These are phyloP conservation scores for Apiospora pterosperma DNA, from an alignment of 2,329 filamentous ascomycete species.

Conservation along the genomic window DNA sequence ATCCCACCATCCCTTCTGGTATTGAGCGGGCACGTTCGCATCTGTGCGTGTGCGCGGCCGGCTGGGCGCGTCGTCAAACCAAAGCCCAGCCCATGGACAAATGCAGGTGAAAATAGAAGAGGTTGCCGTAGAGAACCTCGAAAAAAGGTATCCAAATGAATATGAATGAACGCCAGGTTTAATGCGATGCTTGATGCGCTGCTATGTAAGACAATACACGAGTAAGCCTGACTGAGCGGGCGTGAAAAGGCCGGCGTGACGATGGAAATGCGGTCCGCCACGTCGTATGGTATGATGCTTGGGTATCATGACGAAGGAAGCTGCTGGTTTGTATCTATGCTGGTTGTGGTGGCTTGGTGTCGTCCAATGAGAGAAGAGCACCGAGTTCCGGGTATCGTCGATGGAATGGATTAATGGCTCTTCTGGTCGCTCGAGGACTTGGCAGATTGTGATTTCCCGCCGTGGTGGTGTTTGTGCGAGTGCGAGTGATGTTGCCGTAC, in stretches of 20 bases:
- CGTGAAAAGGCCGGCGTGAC: neutral
- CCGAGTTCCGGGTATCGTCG: neutral
- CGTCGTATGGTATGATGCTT: neutral
- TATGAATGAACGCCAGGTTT: neutral
- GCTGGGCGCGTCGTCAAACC: neutral
- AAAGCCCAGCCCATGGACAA: neutral
- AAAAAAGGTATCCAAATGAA: neutral
- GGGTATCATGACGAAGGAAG: neutral
- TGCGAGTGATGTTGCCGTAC: slow-evolving; percentile 20
- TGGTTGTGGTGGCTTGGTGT: neutral
- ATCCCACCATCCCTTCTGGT: neutral
- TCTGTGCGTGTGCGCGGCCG: neutral
- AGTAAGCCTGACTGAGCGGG: neutral
- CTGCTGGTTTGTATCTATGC: neutral
- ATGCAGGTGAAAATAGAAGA: neutral
- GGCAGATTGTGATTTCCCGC: slow-evolving; percentile 8
- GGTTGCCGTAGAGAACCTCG: neutral
- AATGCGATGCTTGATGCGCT: slow-evolving; percentile 4
- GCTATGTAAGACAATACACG: neutral
- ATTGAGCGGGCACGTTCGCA: neutral
- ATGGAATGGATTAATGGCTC: slow-evolving; percentile 15
- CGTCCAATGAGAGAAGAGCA: slow-evolving; percentile 10
- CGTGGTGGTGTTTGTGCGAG: slow-evolving; percentile 20
- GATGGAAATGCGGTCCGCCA: neutral
- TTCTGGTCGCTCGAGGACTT: slow-evolving; percentile 21